Base-by-base conservation (phyloP, 768 basidiomycete species). In the Pleurotus platypus region DNA sequence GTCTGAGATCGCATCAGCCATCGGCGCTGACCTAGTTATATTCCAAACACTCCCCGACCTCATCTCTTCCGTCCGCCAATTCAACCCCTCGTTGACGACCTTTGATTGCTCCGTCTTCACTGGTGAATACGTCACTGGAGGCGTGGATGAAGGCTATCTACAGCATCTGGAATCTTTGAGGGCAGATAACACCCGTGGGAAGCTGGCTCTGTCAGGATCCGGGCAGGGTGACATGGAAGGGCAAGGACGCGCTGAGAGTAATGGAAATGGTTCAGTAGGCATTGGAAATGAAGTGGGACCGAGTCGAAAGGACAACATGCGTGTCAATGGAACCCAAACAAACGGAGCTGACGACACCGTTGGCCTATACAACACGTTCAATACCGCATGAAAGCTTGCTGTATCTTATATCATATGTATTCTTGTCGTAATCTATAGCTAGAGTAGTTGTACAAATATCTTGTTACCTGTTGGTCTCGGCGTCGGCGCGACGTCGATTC, bases 91-190 rank as follows among this genome's bases (percentile, higher is more conserved):
- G 13, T 89, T 99, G 66, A 69, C 74, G 51, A 71, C 76, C 6
- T 97, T 98, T 67, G 97, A 99, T 66, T 98, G 96, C 72, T 98
- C 96, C 12, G 96, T 99, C 20, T 99, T 98, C 73, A 93, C 92
- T 7, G 97, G 97, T 46, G 86, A 97, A 68, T 99, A 99, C 69
- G 84, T 98, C 50, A 99, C 96, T 1, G 96, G 97, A 15, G 90
- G 89, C 13, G 89, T 99, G 22, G 86, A 91, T 63, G 89, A 92
- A 62, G 78, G 66, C 46, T 98, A 99, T 73, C 76, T 99, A 48
- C 69, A 75, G 38, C 75, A 84, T 58, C 66, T 99, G 40, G 92
- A 98, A 70, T 75, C 73, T 38, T 66, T 92, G 56, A 82, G 97
- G 16, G 87, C 89, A 38, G 96, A 98, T 66, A 90, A 91, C 64